These are phyloP conservation scores for Beauveria pseudobassiana DNA, from an alignment of 2,329 filamentous ascomycete genomes.

Conservation along the genomic window DNA sequence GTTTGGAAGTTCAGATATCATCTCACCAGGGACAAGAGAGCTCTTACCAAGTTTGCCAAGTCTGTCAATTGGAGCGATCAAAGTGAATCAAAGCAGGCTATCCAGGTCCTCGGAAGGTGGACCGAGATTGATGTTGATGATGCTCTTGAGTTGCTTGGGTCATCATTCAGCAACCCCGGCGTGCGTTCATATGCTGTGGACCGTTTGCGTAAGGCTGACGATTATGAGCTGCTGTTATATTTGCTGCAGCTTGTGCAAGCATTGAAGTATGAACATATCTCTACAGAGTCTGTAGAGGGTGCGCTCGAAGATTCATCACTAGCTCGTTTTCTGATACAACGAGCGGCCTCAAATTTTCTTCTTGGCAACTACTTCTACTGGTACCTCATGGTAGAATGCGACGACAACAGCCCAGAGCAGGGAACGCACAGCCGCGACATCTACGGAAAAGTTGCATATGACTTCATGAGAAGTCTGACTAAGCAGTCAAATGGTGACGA, in stretches of 20 bases:
- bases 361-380: slow-evolving; percentile 95
- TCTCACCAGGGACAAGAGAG: slow-evolving; percentile 81
- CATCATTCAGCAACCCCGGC: slow-evolving; percentile 79
- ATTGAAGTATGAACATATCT: slow-evolving; percentile 82
- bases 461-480: slow-evolving; percentile 87
- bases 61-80: slow-evolving; percentile 90
- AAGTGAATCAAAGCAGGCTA: slow-evolving; percentile 78
- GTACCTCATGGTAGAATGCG: slow-evolving; percentile 98
- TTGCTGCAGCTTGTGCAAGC: slow-evolving; percentile 92
- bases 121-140: slow-evolving; percentile 96
- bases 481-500: slow-evolving; percentile 62
- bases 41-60: slow-evolving; percentile 95
- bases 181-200: slow-evolving; percentile 93
- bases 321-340: slow-evolving; percentile 78
- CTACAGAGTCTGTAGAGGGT: slow-evolving; percentile 48
- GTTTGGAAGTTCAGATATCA: slow-evolving; percentile 98
- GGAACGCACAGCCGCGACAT: slow-evolving; percentile 70
- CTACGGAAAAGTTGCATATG: slow-evolving; percentile 88
- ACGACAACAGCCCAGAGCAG: slow-evolving; percentile 72
- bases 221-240: slow-evolving; percentile 85
- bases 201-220: slow-evolving; percentile 81
- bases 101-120: slow-evolving; percentile 87
- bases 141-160: slow-evolving; percentile 85
- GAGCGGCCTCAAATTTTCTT: slow-evolving; percentile 80
- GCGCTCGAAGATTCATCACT: slow-evolving; percentile 70